phyloP scores from a whole-genome alignment of 2,329 filamentous ascomycete species.

The Phialophora expanda region DNA sequence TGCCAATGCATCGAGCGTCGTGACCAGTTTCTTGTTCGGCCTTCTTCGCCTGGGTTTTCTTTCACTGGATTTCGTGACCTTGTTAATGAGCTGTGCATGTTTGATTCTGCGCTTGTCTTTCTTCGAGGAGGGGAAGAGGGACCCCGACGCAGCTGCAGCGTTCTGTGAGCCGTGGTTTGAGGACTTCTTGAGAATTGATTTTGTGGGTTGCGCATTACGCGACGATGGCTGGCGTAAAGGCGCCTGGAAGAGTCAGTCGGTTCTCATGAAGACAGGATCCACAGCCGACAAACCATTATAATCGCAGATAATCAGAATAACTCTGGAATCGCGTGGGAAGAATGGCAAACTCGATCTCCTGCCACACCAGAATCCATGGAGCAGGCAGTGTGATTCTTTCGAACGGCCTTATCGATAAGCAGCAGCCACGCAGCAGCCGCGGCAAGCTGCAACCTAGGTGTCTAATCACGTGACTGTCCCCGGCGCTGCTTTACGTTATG shows the following conservation, averaged over 20 bases:
- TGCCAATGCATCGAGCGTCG: conserved; percentile 75
- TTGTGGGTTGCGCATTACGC: conserved; percentile 18
- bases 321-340: neutral
- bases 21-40: conserved; percentile 76
- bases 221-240: conserved; percentile 18
- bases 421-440: neutral
- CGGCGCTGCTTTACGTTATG: too few relatives aligned
- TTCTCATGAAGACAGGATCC: neutral
- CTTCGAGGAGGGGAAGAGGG: conserved; percentile 71
- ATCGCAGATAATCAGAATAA: neutral
- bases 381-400: too few relatives aligned
- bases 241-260: conserved; percentile 12
- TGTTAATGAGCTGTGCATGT: conserved; percentile 77
- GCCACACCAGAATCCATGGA: neutral
- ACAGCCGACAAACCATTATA: conserved; percentile 1
- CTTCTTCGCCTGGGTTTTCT: conserved; percentile 64
- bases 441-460: too few relatives aligned
- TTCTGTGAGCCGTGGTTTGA: conserved; percentile 3
- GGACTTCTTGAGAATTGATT: conserved; percentile 33
- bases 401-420: neutral
- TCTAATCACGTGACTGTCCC: too few relatives aligned
- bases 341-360: neutral
- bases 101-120: conserved; percentile 83
- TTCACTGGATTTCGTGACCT: conserved; percentile 66
- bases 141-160: conserved; percentile 8